Percentiles rank a stretch among this genome's conserved stretches.
These are phyloP conservation scores for Fusarium sp. DNA, from an alignment of 2,329 filamentous ascomycete species.

Conservation along the genomic window DNA sequence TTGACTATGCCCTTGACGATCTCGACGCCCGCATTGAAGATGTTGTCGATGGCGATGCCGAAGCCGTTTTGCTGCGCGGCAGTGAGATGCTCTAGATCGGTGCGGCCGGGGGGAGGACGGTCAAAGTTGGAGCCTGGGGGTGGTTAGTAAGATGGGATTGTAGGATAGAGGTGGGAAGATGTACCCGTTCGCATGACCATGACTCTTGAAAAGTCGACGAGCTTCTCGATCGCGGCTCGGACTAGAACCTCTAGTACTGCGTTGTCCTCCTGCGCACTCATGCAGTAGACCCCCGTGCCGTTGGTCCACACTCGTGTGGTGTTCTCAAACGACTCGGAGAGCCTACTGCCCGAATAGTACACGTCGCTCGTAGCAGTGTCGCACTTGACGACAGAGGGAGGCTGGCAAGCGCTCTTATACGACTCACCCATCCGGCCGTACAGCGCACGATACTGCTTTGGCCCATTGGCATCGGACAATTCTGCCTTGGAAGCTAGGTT, in stretches of 20 bases:
- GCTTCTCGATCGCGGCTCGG: conserved; percentile 64
- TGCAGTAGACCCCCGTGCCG: conserved; percentile 74
- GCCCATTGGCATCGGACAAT: conserved; percentile 62
- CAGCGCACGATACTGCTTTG: conserved; percentile 63
- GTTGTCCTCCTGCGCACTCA: conserved; percentile 79
- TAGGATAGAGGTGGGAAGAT: fast-evolving
- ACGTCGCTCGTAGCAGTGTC: conserved; percentile 78
- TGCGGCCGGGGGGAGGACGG: conserved; percentile 68
- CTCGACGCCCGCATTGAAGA: conserved; percentile 72
- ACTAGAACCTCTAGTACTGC: conserved; percentile 74
- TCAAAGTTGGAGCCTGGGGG: conserved; percentile 73
- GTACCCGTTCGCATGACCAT: conserved; percentile 73
- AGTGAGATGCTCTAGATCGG: conserved; percentile 69
- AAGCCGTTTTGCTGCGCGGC: conserved; percentile 72
- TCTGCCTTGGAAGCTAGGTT: conserved; percentile 61
- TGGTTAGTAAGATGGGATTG: background rate
- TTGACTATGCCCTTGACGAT: conserved; percentile 72
- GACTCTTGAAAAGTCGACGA: conserved; percentile 73
- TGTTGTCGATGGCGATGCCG: conserved; percentile 70
- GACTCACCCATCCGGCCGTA: conserved; percentile 58
- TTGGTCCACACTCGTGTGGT: conserved; percentile 74
- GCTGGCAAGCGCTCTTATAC: conserved; percentile 56
- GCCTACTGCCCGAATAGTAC: conserved; percentile 72
- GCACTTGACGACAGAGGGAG: conserved; percentile 70
- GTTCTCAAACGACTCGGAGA: conserved; percentile 73